Base-by-base conservation (phyloP, 2,329 filamentous ascomycete species). In the Knufia petricola region DNA sequence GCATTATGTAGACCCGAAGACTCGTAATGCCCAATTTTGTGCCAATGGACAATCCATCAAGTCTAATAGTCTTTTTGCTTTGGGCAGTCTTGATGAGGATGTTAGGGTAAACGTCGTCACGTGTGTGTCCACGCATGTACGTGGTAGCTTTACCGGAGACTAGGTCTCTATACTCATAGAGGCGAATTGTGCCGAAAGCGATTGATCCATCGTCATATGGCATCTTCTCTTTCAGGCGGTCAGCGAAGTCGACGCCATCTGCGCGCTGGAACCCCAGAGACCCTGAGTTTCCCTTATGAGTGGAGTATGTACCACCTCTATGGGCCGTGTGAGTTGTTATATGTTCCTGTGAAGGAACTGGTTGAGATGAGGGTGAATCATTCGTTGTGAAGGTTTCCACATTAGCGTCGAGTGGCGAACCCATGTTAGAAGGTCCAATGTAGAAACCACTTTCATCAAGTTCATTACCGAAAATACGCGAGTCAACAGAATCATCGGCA, bases 1-100 rank as follows among this genome's bases (percentile, higher is more conserved):
- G 67, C 8, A 71, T 52, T 3, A 69, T 60, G 51, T 66, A 70
- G 1, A 73, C 52, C 15, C 62, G 53, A 56, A 50, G 62, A 30
- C 52, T 62, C 58, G 42, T 58, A 50, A 53, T 48, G 45, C 39
- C 3, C 50, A 32, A 39, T 53, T 17, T 8, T 47, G 32, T 15
- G 48, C 49, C 52, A 58, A 56, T 32, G 40, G 20, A 53, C 53
- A 53, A 43, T 47, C 46, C 44, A 38, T 31, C 46, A 51, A 23
- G 64, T 40, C 57, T 61, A 21, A 71, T 61, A 67, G 67, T 70
- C 10, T 56, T 52, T 28, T 64, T 55, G n/a, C 54, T 57, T 50
- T 66, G 59, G 10, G 69, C 52, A 8, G 34, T 24, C 9, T 46
- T 45, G 12, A 56, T 32, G 9, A 46, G 24, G 15, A 51, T 26